Base-by-base conservation (phyloP, 495 filamentous ascomycete genomes). In the Astrothelium macrocarpum region DNA sequence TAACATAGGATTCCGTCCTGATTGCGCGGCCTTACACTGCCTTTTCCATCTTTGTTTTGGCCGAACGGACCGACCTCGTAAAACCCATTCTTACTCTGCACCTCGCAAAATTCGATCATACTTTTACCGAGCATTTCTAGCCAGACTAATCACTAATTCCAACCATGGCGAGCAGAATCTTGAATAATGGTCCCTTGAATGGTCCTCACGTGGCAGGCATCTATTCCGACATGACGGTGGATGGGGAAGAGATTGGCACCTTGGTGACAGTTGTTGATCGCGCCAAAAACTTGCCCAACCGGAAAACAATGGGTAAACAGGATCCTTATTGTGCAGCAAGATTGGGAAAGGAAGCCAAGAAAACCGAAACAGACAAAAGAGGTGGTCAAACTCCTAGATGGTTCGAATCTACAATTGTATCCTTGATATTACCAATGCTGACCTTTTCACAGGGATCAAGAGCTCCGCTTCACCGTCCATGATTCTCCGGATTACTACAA, bases 251-350 rank as follows among this genome's bases (percentile, higher is more conserved):
- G 45, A 96, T 97, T 72, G 94, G 94, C 43, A 97, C 91, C 0
- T 79, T 99, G 67, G 90, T 99, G 53, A 81, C 91, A 43, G 85
- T 99, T 65, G 81, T 99, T 66, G 95, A 99, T 65, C 65, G 74
- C 39, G 75, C 70, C 9, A 97, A 95, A 82, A 99, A 99, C 72
- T 79, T 99, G 62, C 94, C 95, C 45, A 99, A 97, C 74, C 79
- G 90, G 65, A 93, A 93, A 79, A 90, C 90, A 1, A 95, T 97
- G 81, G 93, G 95, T 62, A 99, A 99, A 78, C 94, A 99, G 77
- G 91, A 97, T 73, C 92, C 95, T 7, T 99, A 97, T 72, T 96
- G 91, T 76, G 93, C 95, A 56, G 91, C 90, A 39, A 82, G 94
- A 53, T 76, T 99, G 32, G 94, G 93, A 11, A 99, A 99, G 74